Base-by-base conservation (phyloP, 768 basidiomycete genomes). In the Polyporus arcularius region DNA sequence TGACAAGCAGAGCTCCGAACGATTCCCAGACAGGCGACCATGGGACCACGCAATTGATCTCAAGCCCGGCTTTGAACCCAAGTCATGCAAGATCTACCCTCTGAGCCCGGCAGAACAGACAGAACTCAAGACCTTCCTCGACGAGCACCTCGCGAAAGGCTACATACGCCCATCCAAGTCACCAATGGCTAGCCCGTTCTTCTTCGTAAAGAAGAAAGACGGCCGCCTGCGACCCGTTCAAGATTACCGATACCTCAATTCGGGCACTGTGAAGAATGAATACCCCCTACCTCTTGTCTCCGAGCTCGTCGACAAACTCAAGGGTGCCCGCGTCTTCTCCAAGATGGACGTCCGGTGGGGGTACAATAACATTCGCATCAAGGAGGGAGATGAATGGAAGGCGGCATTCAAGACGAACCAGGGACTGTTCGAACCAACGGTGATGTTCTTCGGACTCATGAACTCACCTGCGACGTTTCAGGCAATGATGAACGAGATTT, bases 321-420 rank as follows among this genome's bases (percentile, higher is more conserved):
- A 46, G 28, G 51, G 64, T 48, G 67, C 67, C 26, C 55, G 63
- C 45, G 53, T 50, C 57, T 74, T 73, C 53, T 70, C 70, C 11
- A 72, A 69, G 46, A 15, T 73, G 14, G 71, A 79, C 61, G 53
- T 78, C 11, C 51, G 64, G 0, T 68, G 65, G 49, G 76, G 72
- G 0, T 80, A 76, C 46, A 73, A 79, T 53, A 74, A 72, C 21
- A 48, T 77, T 6, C 63, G 70, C 3, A 75, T 82, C 50, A 72
- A 71, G 12, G 69, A 75, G 45, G 79, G 79, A 4, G 73, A 82
- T 58, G 69, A 80, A 65, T 74, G 69, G 71, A 82, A 79, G 61
- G 78, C 73, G 1, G 76, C 72, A 15, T 77, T 85, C 62, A 49
- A 65, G 2, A 78, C 75, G 0, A 62, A 71, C 15, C 64, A 62